These are phyloP conservation scores for Saccharomyces hybrid DNA, from an alignment of 1,139 yeast species.

Conservation along the genomic window DNA sequence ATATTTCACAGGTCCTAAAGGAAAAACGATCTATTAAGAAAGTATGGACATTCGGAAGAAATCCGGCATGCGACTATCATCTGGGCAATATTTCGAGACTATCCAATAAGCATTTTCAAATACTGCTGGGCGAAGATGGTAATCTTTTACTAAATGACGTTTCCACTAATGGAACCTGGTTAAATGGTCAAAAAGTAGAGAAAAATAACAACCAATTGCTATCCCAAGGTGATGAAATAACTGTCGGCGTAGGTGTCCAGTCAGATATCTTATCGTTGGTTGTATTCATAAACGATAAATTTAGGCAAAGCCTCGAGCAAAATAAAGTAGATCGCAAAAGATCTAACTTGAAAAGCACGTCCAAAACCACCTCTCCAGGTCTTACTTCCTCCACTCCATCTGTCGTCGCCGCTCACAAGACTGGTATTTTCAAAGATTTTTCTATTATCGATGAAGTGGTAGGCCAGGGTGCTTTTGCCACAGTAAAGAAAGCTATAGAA, in stretches of 20 bases:
- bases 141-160: constrained; percentile 60
- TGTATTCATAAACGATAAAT: constrained; percentile 42
- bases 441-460: constrained; percentile 75
- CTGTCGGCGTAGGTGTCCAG: constrained; percentile 82
- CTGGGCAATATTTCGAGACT: constrained; percentile 60
- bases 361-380: not conserved
- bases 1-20: constrained; percentile 29
- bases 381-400: constrained; percentile 2
- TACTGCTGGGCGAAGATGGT: constrained; percentile 49
- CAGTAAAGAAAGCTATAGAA: constrained; percentile 84
- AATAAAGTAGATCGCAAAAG: not conserved
- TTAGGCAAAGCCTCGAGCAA: constrained; percentile 32
- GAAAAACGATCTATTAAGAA: constrained; percentile 30
- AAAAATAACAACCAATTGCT: constrained; percentile 77
- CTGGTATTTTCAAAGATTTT: constrained; percentile 61
- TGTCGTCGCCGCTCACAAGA: constrained; percentile 7
- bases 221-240: constrained; percentile 86
- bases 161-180: constrained; percentile 85
- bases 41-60: constrained; percentile 76
- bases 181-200: constrained; percentile 65
- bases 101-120: constrained; percentile 69
- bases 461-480: constrained; percentile 96
- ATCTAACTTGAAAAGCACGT: constrained; percentile 4
- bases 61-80: constrained; percentile 53
- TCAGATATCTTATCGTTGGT: constrained; percentile 70